These are phyloP conservation scores for Chrysopogon serrulatus DNA, from an alignment of 176 grass and related monocot species.

Conservation along the genomic window DNA sequence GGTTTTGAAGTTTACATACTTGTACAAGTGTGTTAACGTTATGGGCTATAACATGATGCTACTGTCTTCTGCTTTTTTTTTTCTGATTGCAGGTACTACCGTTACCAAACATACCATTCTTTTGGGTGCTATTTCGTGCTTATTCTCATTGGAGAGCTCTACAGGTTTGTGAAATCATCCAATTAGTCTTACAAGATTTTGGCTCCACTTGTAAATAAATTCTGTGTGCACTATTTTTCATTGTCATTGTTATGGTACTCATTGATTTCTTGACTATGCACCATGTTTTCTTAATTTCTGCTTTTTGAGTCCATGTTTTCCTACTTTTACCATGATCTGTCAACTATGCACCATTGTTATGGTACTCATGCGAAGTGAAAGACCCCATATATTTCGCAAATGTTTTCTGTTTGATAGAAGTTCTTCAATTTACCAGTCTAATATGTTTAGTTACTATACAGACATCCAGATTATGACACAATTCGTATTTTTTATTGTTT, in stretches of 20 bases:
- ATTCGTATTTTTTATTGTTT: not conserved
- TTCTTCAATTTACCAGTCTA: not conserved
- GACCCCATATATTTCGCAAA: not conserved
- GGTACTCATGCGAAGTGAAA: too few relatives aligned
- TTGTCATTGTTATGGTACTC: not conserved
- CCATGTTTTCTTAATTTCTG: not conserved
- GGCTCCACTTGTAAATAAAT: not conserved
- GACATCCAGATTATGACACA: not conserved
- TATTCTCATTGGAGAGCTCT: conserved; percentile 99
- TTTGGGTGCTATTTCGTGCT: conserved; percentile 85
- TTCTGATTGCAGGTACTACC: conserved; percentile 61
- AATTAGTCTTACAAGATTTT: not conserved
- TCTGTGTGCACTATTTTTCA: not conserved
- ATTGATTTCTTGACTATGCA: not conserved
- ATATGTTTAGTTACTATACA: conserved; percentile 5
- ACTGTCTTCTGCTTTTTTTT: conserved; percentile 18
- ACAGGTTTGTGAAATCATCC: conserved; percentile 47
- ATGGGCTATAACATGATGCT: not conserved
- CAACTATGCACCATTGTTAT: too few relatives aligned
- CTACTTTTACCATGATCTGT: too few relatives aligned
- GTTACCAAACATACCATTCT: conserved; percentile 95
- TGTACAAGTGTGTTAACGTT: not conserved
- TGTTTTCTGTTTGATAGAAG: not conserved
- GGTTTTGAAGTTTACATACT: not conserved
- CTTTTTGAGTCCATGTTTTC: not conserved